phyloP scores from a whole-genome alignment of 1,284 basidiomycete species.

The Cryptococcus sp. region DNA sequence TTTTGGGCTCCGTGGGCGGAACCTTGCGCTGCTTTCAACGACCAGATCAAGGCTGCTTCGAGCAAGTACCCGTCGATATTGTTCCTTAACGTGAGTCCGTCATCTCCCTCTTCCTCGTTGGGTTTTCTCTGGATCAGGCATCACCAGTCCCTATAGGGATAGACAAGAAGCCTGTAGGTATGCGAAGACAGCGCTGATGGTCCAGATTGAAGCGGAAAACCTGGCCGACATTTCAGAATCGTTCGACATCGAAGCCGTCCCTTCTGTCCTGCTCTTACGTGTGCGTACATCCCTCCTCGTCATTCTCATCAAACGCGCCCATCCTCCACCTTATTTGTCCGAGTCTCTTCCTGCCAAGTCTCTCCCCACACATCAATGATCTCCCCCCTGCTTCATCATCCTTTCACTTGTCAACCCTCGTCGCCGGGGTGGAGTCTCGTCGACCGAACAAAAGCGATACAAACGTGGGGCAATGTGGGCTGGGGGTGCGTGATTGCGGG shows the following conservation, averaged over 20 bases:
- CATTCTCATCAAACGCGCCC: neutral
- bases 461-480: too few relatives aligned
- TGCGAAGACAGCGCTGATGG: neutral
- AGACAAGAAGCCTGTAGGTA: too few relatives aligned
- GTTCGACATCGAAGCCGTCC: slow-evolving; percentile 88
- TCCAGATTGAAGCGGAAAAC: slow-evolving; percentile 81
- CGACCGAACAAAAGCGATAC: neutral
- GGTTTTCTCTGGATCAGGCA: too few relatives aligned
- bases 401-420: neutral
- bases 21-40: slow-evolving; percentile 81
- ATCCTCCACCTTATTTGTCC: neutral
- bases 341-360: neutral
- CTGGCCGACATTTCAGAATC: slow-evolving; percentile 86
- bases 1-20: slow-evolving; percentile 93
- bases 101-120: too few relatives aligned
- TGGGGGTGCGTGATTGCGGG: too few relatives aligned
- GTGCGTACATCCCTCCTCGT: slow-evolving; percentile 49
- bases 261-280: slow-evolving; percentile 74
- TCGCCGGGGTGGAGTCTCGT: neutral
- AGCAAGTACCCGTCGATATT: slow-evolving; percentile 64
- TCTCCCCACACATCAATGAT: neutral
- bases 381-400: neutral
- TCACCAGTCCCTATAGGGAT: too few relatives aligned
- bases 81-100: slow-evolving; percentile 62
- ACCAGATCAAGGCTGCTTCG: slow-evolving; percentile 64